Base-by-base conservation (phyloP, 257 asterid genomes). In the Leptodermis oblonga region DNA sequence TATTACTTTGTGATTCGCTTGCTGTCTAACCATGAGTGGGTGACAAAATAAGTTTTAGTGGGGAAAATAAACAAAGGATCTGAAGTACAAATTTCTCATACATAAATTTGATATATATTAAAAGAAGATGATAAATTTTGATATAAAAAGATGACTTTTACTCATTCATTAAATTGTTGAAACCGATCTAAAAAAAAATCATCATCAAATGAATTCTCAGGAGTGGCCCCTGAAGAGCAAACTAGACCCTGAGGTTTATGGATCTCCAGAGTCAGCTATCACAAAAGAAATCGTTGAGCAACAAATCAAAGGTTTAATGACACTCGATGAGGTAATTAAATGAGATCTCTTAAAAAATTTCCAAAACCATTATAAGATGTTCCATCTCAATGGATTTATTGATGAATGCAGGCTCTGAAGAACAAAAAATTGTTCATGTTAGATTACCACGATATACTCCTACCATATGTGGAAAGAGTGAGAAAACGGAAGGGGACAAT, bases 221-320 rank as follows among this genome's bases (percentile, higher is more conserved):
- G 95, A 92, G 76, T 87, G 90, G 90, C 96, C 98, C 15, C 12
- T 89, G 76, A 89, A 81, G 81, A 92, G 98, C 72, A 68, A 70
- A 14, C 87, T 92, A 3, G 98, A 92, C 61, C 87, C 96, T 3
- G 64, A 56, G 52, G 84, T 81, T 46, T 90, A 90, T 49, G 97
- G 97, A n/a, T 86, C 97, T 52, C 74, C 83, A 28, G 92, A 90
- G 65, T 92, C 96, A 41, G 86, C 78, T 48, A 79, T 92, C 61
- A 86, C 92, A 11, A 78, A 55, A 37, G 81, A 85, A 77, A 5
- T 79, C n/a, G 69, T 90, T 25, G 91, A 88, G 68, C 1, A 65
- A 58, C 82, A 81, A 58, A 82, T 88, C 41, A 60, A 66, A 76
- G 88, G 95, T 56, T 66, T 59, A 66, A 67, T 65, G 78, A 82